Evolutionary conservation across 129 eudicot species (phyloP), one percentile per base, ranked within the genome.

Genomic region (Logfia minima): DNA sequence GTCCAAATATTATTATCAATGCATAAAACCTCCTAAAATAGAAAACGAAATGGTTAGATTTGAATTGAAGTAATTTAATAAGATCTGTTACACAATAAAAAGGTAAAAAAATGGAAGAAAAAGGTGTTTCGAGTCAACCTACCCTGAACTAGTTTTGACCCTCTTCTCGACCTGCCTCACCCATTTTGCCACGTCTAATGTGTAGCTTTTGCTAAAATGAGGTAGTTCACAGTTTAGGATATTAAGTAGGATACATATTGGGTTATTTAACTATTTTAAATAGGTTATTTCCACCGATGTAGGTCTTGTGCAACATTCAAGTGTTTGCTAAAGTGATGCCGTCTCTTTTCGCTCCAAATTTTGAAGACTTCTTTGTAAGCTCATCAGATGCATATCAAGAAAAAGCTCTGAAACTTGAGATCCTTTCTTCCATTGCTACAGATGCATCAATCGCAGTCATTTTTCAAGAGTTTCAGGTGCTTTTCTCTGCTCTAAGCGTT

Each of bases 251-350:
- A n/a, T 58, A 59, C 23, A 45, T 16, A 8, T 52, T 52, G 22
- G 66, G 34, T 18, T 72, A 35, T 51, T 60, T 21, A 41, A 61
- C 77, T 70, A 70, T 51, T 32, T 70, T 59, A 39, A 75, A 58
- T 62, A 22, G 43, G n/a, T 48, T 64, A 39, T 77, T 67, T 23
- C 26, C 35, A 21, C 70, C 37, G 56, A n/a, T 79, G 83, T 80
- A 93, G 98, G 91, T 91, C 56, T 97, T 94, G 63, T 91, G 98
- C 89, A 94, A 94, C 83, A 91, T 94, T 84, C 98, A 87, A 90
- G 93, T 94, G 66, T 91, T 94, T 81, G 88, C 96, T 70, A 94
- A 89, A 85, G 97, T 91, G 75, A 84, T 89, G 89, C 98, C 97
- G 68, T 83, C 91, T 78, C 82, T 89, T 17, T 94, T 94, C 80